A percentile compares a stretch with the other conserved stretches of the same genome.
Evolutionary conservation across 441 rosid species (phyloP).

Genomic region (Corymbia calophylla): DNA sequence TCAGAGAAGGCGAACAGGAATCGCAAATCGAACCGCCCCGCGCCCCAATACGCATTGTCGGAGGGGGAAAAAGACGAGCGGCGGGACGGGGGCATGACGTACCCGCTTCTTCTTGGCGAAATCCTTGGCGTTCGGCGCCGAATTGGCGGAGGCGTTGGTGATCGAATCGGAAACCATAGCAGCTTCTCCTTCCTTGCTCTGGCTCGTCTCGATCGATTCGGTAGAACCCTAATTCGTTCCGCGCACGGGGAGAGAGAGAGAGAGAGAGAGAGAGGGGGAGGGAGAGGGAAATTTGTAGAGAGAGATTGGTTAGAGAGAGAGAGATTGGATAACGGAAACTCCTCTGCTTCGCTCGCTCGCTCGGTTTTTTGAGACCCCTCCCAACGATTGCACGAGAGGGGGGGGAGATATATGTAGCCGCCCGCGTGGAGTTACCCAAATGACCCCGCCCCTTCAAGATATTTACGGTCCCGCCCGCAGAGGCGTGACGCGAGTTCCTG

Average conservation of each 20-base stretch:
- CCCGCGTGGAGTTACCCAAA: neutral
- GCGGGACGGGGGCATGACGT: neutral
- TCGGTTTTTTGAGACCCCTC: neutral
- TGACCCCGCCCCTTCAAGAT: neutral
- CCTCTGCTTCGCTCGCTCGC: conserved; percentile 58
- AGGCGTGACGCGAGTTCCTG: neutral
- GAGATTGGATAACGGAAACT: conserved; percentile 64
- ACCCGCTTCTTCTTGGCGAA: conserved; percentile 41
- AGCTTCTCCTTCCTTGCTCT: neutral
- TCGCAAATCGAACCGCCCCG: neutral
- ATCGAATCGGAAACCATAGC: conserved; percentile 41
- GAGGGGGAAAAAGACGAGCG: neutral
- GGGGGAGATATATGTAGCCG: neutral
- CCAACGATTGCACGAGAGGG: neutral
- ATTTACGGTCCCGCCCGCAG: neutral
- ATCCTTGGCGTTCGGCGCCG: conserved; percentile 23
- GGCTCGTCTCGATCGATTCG: neutral
- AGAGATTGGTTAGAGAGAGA: conserved; percentile 14
- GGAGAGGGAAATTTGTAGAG: conserved; percentile 12
- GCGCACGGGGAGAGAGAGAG: conserved; percentile 10
- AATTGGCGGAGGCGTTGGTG: conserved; percentile 17
- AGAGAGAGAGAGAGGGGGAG: conserved; percentile 17
- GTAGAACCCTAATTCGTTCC: conserved; percentile 22
- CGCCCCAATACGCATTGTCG: neutral
- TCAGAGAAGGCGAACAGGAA: neutral